phyloP scores from a whole-genome alignment of 2,329 filamentous ascomycete species.

The Fusarium phyllophilum region DNA sequence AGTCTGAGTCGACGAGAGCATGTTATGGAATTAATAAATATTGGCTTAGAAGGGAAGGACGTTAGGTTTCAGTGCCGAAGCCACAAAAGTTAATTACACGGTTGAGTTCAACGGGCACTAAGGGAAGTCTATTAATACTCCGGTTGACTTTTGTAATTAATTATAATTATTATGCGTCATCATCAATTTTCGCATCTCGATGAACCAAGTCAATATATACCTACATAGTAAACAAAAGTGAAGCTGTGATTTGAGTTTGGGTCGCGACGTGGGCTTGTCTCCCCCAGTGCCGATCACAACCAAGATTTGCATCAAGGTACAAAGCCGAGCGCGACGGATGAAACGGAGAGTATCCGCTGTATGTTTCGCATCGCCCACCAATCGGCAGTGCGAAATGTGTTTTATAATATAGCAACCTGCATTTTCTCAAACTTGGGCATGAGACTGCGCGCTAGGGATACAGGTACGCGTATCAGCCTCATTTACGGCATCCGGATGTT shows the following conservation, averaged over 20 bases:
- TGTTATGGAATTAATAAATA: not conserved
- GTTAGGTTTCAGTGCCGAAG: not conserved
- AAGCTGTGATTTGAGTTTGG: not conserved
- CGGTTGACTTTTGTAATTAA: not conserved
- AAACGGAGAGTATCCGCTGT: not conserved
- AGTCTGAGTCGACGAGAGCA: not conserved
- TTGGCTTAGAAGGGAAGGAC: not conserved
- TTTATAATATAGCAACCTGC: not conserved
- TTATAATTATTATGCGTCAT: not conserved
- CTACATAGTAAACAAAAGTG: not conserved
- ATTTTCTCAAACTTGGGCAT: not conserved
- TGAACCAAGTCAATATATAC: accelerated
- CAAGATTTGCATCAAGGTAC: not conserved
- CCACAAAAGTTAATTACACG: not conserved
- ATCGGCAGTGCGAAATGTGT: not conserved
- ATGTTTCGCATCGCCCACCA: not conserved
- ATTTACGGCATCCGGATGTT: not conserved
- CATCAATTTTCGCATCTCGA: not conserved
- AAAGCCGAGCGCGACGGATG: not conserved
- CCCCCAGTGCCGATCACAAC: not conserved
- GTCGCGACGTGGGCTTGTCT: not conserved
- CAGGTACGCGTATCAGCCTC: not conserved
- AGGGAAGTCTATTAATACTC: not conserved
- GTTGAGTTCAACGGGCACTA: not conserved
- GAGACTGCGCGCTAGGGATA: no score